A percentile compares a stretch with the other conserved stretches of the same genome.
phyloP scores from a whole-genome alignment of 192 early-diverging fungal species.

The Tieghemiomyces parasiticus region DNA sequence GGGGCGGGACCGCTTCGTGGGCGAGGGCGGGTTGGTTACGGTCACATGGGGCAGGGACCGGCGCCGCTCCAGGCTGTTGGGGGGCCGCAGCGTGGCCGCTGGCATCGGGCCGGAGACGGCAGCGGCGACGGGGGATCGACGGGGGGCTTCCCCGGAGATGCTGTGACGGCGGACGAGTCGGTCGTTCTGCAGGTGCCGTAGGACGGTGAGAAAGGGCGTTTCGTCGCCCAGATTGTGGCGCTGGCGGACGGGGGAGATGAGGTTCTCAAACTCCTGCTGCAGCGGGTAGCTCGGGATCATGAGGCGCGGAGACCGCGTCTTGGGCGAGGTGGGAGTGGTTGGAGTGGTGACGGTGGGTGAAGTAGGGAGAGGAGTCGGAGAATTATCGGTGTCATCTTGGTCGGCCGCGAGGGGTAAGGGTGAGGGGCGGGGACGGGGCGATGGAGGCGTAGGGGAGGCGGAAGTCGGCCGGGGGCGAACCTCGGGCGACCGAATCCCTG shows the following conservation, averaged over 20 bases:
- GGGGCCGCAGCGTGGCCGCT: neutral
- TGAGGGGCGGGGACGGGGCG: neutral
- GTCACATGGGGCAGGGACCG: neutral
- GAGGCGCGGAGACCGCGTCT: neutral
- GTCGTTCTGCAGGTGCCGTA: neutral
- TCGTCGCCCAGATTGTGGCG: neutral
- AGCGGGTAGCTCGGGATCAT: constrained; percentile 1
- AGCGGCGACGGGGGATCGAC: neutral
- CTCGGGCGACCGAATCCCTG: neutral
- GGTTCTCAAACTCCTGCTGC: neutral
- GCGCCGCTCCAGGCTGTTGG: neutral
- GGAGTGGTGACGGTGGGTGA: neutral
- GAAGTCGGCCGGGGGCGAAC: neutral
- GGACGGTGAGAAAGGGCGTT: neutral
- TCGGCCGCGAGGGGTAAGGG: neutral
- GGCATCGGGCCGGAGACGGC: neutral
- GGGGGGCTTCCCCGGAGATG: neutral
- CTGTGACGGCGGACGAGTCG: neutral
- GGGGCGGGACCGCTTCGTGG: neutral
- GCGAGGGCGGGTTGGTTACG: neutral
- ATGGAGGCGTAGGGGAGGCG: neutral
- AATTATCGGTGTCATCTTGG: neutral
- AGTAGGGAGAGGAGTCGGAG: neutral
- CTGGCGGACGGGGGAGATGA: neutral
- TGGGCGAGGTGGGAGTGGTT: neutral